Evolutionary conservation across 2,329 filamentous ascomycete genomes (phyloP), one percentile per base, ranked within the genome.

Genomic region (Arthrobotrys pseudoclavata): DNA sequence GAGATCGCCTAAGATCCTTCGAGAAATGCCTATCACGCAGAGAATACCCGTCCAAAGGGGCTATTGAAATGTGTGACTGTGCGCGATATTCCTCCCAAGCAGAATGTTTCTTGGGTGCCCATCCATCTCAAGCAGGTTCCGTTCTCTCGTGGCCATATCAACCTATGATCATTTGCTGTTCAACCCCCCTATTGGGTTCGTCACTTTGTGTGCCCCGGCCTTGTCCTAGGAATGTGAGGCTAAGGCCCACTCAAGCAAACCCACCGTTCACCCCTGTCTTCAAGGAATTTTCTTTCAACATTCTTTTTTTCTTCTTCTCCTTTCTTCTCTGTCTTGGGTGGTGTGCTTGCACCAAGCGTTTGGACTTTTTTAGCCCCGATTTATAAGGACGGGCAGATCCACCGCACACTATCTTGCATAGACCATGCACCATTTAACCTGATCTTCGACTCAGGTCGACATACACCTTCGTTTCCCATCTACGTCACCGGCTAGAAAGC

Each of bases 361-460:
- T 69, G 69, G 66, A 68, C 55, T 55, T 61, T 61, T 71, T 64
- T 68, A 77, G 67, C 67, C 67, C 74, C 74, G 67, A 71, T 77
- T 77, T 76, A 77, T 71, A 77, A 77, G 67, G 62, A 71, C 62
- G 67, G 55, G 62, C 74, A 67, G 74, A 77, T 71, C 74, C 74
- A 66, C 72, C 60, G 18, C 29, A 57, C 31, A 50, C 61, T 55
- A 71, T 67, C 72, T 68, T 64, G 74, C 74, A 77, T 77, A 71
- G 34, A 34, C 55, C 55, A 77, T 77, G 72, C 72, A 76, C 60
- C 69, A 66, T 22, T 64, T 62, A 74, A 71, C 74, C 61, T 71
- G 74, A 77, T 77, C 67, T 77, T 57, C 50, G 55, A 71, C 74
- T 61, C 60, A 63, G 67, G 74, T 57, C 67, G 52, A 77, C 64